Base-by-base conservation (phyloP, 148 eudicot genomes). In the Spergularia bocconei region DNA sequence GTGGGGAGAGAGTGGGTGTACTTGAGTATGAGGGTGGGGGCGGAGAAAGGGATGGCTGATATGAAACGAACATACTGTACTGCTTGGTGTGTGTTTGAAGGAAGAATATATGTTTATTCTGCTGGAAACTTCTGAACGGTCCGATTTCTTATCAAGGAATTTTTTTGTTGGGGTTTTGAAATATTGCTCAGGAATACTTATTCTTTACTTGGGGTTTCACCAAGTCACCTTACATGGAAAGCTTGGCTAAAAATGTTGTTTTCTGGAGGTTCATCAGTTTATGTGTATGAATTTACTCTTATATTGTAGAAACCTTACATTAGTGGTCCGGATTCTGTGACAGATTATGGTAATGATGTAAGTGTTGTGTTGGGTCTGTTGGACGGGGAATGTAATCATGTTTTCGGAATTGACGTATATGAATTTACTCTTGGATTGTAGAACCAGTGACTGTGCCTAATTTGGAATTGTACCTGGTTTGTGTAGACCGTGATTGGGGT, bases 21-120 rank as follows among this genome's bases (percentile, higher is more conserved):
- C 60, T 65, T 69, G 72, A 68, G 56, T 68, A 23, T 72, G 63
- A 63, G 20, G 29, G 36, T 48, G 76, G 68, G 57, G 76, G 38
- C 54, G 7, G 12, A 16, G 20, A 60, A 61, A 63, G 13, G 76
- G 44, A 47, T 52, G 67, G 21, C 16, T 73, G 9, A 73, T 25
- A 48, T 73, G 68, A 9, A 48, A 67, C 20, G 38, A 75, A 21
- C 36, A 56, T 15, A 4, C 44, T 76, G 57, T 25, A 57, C 13
- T 63, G 44, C 57, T 63, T 17, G 52, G 33, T 13, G 47, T 63
- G 60, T 78, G 50, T 55, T 56, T 41, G 41, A 72, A 56, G 55
- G 0, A 20, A 56, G n/a, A 61, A 39, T 56, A 51, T 65, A 33
- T 59, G 29, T 53, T 66, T 19, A 6, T 29, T 57, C 66, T 70